These are phyloP conservation scores for Myotisia sp. DNA, from an alignment of 2,329 filamentous ascomycete species.

Conservation along the genomic window DNA sequence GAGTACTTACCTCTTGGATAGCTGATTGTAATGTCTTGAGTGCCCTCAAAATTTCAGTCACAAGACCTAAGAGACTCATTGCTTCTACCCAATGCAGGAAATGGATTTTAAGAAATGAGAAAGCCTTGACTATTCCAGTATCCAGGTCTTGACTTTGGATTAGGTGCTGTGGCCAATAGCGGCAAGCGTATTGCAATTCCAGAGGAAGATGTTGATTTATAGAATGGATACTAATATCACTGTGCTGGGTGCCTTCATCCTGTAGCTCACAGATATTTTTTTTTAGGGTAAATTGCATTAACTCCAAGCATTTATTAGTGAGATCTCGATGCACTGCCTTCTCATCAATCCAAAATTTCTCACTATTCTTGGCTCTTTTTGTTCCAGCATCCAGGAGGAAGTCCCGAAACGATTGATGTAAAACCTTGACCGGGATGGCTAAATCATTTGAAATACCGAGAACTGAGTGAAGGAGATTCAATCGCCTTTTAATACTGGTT, in stretches of 20 bases:
- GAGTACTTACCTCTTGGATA: conserved; percentile 8
- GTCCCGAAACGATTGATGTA: conserved; percentile 18
- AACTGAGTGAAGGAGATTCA: conserved; percentile 10
- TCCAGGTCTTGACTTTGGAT: conserved; percentile 3
- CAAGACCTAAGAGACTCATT: conserved; percentile 16
- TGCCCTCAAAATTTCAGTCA: conserved; percentile 13
- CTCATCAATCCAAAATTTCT: conserved; percentile 18
- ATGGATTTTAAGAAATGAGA: conserved; percentile 5
- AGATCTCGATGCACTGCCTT: conserved; percentile 17
- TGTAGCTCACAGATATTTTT: conserved; percentile 8
- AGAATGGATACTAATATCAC: not conserved
- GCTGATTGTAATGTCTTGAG: not conserved
- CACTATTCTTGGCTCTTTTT: conserved; percentile 1
- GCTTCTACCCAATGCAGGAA: conserved; percentile 11
- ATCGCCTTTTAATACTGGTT: conserved; percentile 6
- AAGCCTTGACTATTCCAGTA: conserved; percentile 4
- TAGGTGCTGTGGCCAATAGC: conserved; percentile 16
- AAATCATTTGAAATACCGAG: conserved; percentile 6
- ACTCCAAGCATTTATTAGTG: conserved; percentile 16
- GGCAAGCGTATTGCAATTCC: conserved; percentile 14
- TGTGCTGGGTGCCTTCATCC: not conserved
- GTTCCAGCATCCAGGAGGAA: conserved; percentile 16
- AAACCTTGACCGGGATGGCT: conserved; percentile 8
- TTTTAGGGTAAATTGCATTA: conserved; percentile 4
- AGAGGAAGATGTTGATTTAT: conserved; percentile 10